A percentile compares a stretch with the other conserved stretches of the same genome.
These are phyloP conservation scores for Aspergillus sp. DNA, from an alignment of 2,329 filamentous ascomycete species.

Conservation along the genomic window DNA sequence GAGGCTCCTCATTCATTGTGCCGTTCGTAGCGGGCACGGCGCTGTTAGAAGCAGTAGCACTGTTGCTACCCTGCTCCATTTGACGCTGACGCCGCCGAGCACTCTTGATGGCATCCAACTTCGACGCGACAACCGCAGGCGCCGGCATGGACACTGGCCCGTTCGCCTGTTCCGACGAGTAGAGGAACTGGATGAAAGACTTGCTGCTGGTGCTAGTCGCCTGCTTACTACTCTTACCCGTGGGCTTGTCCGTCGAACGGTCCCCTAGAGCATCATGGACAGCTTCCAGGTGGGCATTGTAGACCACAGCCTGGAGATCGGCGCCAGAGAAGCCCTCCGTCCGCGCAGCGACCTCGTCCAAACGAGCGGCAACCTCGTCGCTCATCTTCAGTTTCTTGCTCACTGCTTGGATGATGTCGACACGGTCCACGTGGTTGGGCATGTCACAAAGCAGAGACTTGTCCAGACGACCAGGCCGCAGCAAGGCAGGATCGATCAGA, in stretches of 20 bases:
- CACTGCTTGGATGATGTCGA: slow-evolving; percentile 86
- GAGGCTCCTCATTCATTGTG: slow-evolving; percentile 28
- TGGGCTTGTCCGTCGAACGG: slow-evolving; percentile 40
- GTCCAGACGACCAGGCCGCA: slow-evolving; percentile 87
- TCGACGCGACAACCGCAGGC: slow-evolving; percentile 73
- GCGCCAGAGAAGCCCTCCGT: slow-evolving; percentile 93
- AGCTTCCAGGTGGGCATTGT: slow-evolving; percentile 94
- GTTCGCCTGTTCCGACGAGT: slow-evolving; percentile 60
- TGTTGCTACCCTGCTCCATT: slow-evolving; percentile 36
- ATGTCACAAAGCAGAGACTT: slow-evolving; percentile 92
- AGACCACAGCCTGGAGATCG: slow-evolving; percentile 89
- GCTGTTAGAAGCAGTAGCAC: slow-evolving; percentile 5
- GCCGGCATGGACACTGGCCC: slow-evolving; percentile 65
- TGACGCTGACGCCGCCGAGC: slow-evolving; percentile 63
- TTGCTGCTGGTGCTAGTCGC: slow-evolving; percentile 35
- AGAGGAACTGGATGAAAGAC: slow-evolving; percentile 77
- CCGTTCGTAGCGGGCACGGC: slow-evolving; percentile 23
- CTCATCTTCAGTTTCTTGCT: slow-evolving; percentile 74
- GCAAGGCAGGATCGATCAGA: slow-evolving; percentile 87
- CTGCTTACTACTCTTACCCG: slow-evolving; percentile 24
- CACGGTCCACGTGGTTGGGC: slow-evolving; percentile 72
- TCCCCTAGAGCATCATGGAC: slow-evolving; percentile 87
- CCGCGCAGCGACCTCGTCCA: slow-evolving; percentile 71
- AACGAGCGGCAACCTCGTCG: slow-evolving; percentile 59
- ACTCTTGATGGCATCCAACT: slow-evolving; percentile 74